Base-by-base conservation (phyloP, 1,284 basidiomycete species). In the Cutaneotrichosporon dermatis region DNA sequence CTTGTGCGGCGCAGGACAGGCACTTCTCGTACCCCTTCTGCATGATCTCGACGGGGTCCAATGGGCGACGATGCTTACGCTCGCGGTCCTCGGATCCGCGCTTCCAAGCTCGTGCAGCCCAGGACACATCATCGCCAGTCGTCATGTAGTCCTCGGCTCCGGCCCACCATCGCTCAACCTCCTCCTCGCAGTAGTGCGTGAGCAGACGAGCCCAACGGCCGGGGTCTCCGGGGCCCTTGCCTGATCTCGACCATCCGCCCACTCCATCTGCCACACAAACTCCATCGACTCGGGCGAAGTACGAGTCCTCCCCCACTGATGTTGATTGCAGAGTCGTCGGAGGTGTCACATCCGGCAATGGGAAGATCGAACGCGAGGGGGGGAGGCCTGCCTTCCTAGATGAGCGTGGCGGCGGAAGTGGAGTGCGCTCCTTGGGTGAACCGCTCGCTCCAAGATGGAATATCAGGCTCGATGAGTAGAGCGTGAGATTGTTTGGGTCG, bases 1-100 rank as follows among this genome's bases (percentile, higher is more conserved):
- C 78, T 6, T 70, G 60, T 6, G n/a, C n/a, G n/a, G 72, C 72
- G 68, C 74, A 81, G 15, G 73, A 70, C n/a, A 79, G 69, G 63
- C 80, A 82, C 50, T 81, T 81, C 60, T 84, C 83, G 72, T 80
- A 84, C 0, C 82, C 83, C 43, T 72, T 72, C 66, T 84, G 83
- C 77, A 85, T 81, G 50, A 85, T 79, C 51, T 83, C 81, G 46
- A 84, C 80, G 0, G 83, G 83, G 68, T 84, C 80, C 40, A 81
- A 68, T 12, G 74, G 66, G 2, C 62, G 59, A n/a, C n/a, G 40
- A n/a, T 59, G 59, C 34, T 53, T 54, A 39, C 41, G 57, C 7
- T 44, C 40, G 44, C 40, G 57, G n/a, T 44, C 44, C 16, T 33
- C 53, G 25, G 42, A 50, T 2, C 59, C 46, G 12, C 58, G 59